phyloP scores from a whole-genome alignment of 495 filamentous ascomycete genomes.

The Neurospora sp. region DNA sequence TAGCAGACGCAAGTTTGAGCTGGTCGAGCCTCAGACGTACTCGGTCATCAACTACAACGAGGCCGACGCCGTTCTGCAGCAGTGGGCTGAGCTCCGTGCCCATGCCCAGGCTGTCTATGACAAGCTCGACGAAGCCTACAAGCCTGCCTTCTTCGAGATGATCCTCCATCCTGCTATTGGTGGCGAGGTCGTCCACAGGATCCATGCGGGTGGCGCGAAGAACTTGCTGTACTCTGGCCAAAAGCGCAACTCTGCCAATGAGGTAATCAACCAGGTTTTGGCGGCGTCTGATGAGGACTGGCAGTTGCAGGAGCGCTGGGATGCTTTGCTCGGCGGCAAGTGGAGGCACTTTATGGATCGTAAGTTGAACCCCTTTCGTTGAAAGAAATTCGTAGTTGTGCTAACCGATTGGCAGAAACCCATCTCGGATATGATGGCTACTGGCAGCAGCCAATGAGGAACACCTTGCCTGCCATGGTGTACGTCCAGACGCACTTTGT shows the following conservation, averaged over 20 bases:
- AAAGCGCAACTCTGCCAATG: conserved; percentile 56
- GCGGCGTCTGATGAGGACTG: conserved; percentile 51
- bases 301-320: conserved; percentile 50
- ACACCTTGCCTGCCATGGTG: conserved; percentile 49
- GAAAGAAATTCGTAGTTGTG: too few species aligned
- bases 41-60: conserved; percentile 62
- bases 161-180: conserved; percentile 57
- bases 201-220: conserved; percentile 50
- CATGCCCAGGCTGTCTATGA: conserved; percentile 48
- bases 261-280: conserved; percentile 47
- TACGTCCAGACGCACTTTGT: conserved; percentile 47
- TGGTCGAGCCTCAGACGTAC: conserved; percentile 53
- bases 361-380: conserved; percentile 14
- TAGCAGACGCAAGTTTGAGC: conserved; percentile 57
- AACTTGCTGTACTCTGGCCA: conserved; percentile 57
- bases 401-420: conserved; percentile 29
- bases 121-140: conserved; percentile 32
- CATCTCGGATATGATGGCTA: conserved; percentile 43
- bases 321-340: conserved; percentile 54
- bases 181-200: conserved; percentile 49
- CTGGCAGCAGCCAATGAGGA: conserved; percentile 65
- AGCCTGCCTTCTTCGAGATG: conserved; percentile 60
- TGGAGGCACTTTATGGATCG: conserved; percentile 67
- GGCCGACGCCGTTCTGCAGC: conserved; percentile 51
- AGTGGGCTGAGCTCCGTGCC: conserved; percentile 48